Evolutionary conservation across 2,329 filamentous ascomycete species (phyloP).

Genomic region (Fusarium dimerum): DNA sequence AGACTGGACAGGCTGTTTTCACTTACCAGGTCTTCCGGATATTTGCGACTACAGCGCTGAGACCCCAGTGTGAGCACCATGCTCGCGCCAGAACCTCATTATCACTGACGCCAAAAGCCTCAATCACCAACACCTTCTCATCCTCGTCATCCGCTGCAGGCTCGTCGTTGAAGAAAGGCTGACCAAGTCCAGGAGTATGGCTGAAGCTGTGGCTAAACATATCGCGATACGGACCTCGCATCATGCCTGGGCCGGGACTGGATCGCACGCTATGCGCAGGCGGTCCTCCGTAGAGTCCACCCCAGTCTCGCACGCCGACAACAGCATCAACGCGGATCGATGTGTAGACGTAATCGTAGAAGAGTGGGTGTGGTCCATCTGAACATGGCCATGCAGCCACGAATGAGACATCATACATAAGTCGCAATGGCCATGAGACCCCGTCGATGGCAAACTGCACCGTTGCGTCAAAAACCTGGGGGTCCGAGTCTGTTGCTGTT

Average conservation of each 20-base stretch:
- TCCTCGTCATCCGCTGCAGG: slow-evolving; percentile 52
- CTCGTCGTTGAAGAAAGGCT: slow-evolving; percentile 20
- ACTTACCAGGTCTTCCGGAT: slow-evolving; percentile 66
- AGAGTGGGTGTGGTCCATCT: slow-evolving; percentile 66
- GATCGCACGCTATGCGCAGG: slow-evolving; percentile 35
- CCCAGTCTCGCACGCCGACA: slow-evolving; percentile 68
- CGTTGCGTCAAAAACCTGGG: slow-evolving; percentile 59
- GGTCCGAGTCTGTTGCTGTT: slow-evolving; percentile 31
- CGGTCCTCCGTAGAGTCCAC: slow-evolving; percentile 41
- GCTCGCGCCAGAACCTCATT: slow-evolving; percentile 76
- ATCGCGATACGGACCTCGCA: slow-evolving; percentile 28
- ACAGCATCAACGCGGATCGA: slow-evolving; percentile 64
- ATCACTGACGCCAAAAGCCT: slow-evolving; percentile 71
- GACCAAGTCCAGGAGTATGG: slow-evolving; percentile 11
- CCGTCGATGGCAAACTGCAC: slow-evolving; percentile 66
- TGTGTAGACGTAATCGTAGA: slow-evolving; percentile 68
- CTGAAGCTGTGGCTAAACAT: slow-evolving; percentile 27
- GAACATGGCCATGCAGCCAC: slow-evolving; percentile 66
- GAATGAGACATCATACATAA: slow-evolving; percentile 67
- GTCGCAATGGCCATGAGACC: slow-evolving; percentile 62
- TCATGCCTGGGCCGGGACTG: slow-evolving; percentile 35
- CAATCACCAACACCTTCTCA: slow-evolving; percentile 69
- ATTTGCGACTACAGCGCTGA: slow-evolving; percentile 71
- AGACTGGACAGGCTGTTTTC: background rate
- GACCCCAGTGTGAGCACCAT: slow-evolving; percentile 76